Conservation (phyloP, 495 filamentous ascomycete species). For the Neurospora sp. region DNA sequence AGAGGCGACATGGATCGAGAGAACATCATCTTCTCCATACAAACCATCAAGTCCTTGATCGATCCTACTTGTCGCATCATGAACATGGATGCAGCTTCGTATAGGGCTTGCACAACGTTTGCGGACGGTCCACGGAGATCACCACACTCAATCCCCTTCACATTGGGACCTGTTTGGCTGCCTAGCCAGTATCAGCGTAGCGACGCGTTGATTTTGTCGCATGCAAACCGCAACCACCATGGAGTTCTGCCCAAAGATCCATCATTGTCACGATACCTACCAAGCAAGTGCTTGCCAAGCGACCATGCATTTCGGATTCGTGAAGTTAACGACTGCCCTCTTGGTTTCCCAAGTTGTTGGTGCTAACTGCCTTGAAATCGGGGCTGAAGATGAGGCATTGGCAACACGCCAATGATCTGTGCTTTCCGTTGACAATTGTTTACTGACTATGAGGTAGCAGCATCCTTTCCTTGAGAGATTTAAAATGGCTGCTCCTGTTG, state of each 20-base stretch:
- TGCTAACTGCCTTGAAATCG: not conserved
- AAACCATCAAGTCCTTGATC: not conserved
- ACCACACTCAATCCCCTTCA: not conserved
- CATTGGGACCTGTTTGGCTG: not conserved
- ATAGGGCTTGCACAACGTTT: not conserved
- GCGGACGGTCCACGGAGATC: not conserved
- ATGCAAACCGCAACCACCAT: not conserved
- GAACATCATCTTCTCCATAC: not conserved
- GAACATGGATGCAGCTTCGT: not conserved
- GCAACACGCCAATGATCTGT: not conserved
- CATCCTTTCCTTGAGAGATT: not conserved
- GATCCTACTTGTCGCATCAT: not conserved
- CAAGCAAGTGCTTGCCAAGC: not conserved
- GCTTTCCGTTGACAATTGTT: not conserved
- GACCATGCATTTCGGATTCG: not conserved
- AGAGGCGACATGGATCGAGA: not conserved
- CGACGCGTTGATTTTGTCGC: not conserved
- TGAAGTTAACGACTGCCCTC: not conserved
- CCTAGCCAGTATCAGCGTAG: not conserved
- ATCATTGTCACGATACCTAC: not conserved
- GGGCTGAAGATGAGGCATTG: not conserved
- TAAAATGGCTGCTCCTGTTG: slow-evolving; percentile 34
- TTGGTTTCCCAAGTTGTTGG: not conserved
- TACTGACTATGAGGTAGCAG: not conserved
- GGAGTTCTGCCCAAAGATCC: not conserved